Evolutionary conservation across 2,329 filamentous ascomycete genomes (phyloP).

Genomic region (Pseudogymnoascus sp.): DNA sequence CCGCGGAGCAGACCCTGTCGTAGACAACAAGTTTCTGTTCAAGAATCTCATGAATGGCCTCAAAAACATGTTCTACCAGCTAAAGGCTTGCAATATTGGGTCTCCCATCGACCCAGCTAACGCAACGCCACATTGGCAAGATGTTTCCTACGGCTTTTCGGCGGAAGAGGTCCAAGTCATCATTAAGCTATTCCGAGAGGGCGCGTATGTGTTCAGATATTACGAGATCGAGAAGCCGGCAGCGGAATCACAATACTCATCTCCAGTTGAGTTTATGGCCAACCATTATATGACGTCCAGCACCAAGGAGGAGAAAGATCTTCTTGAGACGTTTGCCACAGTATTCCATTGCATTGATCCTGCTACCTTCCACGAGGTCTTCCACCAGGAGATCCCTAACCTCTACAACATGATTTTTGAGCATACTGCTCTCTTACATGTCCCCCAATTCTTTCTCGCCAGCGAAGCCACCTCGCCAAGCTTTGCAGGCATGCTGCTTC

Average conservation of each 20-base stretch:
- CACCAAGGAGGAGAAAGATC: conserved; percentile 91
- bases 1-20: conserved; percentile 79
- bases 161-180: conserved; percentile 96
- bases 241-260: conserved; percentile 65
- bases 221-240: conserved; percentile 81
- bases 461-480: conserved; percentile 95
- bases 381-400: conserved; percentile 92
- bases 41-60: conserved; percentile 92
- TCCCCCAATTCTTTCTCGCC: conserved; percentile 97
- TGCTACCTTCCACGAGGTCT: conserved; percentile 96
- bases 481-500: conserved; percentile 95
- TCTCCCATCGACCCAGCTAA: conserved; percentile 66
- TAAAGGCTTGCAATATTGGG: conserved; percentile 79
- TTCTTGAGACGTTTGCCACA: conserved; percentile 94
- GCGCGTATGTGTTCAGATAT: conserved; percentile 92
- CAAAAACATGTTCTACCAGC: conserved; percentile 92
- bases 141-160: conserved; percentile 92
- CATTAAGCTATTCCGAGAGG: conserved; percentile 94
- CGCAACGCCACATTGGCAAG: conserved; percentile 84
- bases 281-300: conserved; percentile 93
- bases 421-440: conserved; percentile 85
- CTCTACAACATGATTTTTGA: conserved; percentile 98
- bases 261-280: conserved; percentile 83
- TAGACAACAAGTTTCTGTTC: conserved; percentile 97
- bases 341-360: conserved; percentile 98